These are phyloP conservation scores for Xanthoparmelia taractica DNA, from an alignment of 495 filamentous ascomycete species.

Conservation along the genomic window DNA sequence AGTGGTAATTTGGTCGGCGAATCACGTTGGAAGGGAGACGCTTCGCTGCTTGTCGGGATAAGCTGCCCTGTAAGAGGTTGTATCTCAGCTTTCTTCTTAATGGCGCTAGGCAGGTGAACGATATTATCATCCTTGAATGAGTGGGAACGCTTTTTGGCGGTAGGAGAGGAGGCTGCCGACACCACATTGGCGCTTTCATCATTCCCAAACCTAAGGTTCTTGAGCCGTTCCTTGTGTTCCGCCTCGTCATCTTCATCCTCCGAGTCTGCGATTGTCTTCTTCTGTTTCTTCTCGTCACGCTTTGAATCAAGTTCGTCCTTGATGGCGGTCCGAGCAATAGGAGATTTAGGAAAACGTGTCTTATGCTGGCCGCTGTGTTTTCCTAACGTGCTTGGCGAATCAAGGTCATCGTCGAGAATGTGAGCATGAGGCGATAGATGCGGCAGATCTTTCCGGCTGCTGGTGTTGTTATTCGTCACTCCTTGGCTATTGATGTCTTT, in stretches of 20 bases:
- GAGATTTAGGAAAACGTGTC: not conserved
- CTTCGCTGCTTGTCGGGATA: conserved; percentile 19
- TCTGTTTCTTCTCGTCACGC: conserved; percentile 1
- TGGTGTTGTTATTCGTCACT: not conserved
- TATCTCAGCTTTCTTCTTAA: not conserved
- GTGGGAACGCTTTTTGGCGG: not conserved
- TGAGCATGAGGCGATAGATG: conserved; percentile 6
- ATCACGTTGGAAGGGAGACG: conserved; percentile 32
- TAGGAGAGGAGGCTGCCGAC: not conserved
- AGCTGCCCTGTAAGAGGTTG: conserved; percentile 16
- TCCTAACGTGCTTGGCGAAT: conserved; percentile 12
- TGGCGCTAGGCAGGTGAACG: not conserved
- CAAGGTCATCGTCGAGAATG: conserved; percentile 14
- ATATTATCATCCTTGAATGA: not conserved
- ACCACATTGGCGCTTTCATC: conserved; percentile 31
- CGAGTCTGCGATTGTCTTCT: conserved; percentile 37
- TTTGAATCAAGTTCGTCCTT: not conserved
- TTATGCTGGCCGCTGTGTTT: not conserved
- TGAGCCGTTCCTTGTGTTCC: conserved; percentile 26
- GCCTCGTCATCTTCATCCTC: conserved; percentile 39
- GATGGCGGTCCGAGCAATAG: not conserved
- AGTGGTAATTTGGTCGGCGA: conserved; percentile 29
- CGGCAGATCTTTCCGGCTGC: not conserved
- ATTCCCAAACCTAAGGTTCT: conserved; percentile 20
- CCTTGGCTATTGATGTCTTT: conserved; percentile 5